phyloP scores from a whole-genome alignment of 768 basidiomycete species.

The Dioszegia aurantiaca region DNA sequence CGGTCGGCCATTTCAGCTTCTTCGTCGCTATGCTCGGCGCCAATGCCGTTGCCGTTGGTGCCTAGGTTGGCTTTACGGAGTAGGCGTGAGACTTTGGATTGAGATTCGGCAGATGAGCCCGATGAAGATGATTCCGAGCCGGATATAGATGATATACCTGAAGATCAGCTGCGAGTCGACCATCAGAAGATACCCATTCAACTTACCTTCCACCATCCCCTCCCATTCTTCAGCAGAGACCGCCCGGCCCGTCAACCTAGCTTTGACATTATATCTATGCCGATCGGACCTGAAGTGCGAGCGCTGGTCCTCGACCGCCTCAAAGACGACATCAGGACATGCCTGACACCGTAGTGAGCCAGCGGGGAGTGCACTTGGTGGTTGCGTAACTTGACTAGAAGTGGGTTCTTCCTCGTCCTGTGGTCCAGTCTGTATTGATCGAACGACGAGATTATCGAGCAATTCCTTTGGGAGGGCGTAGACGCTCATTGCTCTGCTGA shows the following conservation, averaged over 20 bases:
- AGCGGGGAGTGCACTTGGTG: background rate
- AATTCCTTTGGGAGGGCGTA: slow-evolving; percentile 71
- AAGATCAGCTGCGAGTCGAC: slow-evolving; percentile 7
- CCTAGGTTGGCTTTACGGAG: slow-evolving; percentile 60
- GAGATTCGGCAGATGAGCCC: slow-evolving; percentile 39
- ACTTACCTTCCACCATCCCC: slow-evolving; percentile 74
- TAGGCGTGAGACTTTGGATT: slow-evolving; percentile 65
- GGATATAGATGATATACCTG: slow-evolving; percentile 65
- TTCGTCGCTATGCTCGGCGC: slow-evolving; percentile 44
- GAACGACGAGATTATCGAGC: slow-evolving; percentile 67
- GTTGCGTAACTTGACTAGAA: background rate
- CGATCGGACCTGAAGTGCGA: slow-evolving; percentile 89
- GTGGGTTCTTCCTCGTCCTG: background rate
- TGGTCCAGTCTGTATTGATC: slow-evolving; percentile 58
- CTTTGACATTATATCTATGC: slow-evolving; percentile 97
- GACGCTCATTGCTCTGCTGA: slow-evolving; percentile 50
- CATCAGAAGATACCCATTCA: background rate
- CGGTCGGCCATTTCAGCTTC: slow-evolving; percentile 44
- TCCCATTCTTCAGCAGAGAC: slow-evolving; percentile 71
- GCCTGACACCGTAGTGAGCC: slow-evolving; percentile 44
- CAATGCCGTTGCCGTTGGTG: slow-evolving; percentile 12
- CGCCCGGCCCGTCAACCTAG: slow-evolving; percentile 58
- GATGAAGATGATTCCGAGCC: slow-evolving; percentile 61
- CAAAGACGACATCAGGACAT: slow-evolving; percentile 61
- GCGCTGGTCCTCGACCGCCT: slow-evolving; percentile 75